Evolutionary conservation across 2,329 filamentous ascomycete genomes (phyloP), one percentile per base, ranked within the genome.

Genomic region (Monosporascus sp.): DNA sequence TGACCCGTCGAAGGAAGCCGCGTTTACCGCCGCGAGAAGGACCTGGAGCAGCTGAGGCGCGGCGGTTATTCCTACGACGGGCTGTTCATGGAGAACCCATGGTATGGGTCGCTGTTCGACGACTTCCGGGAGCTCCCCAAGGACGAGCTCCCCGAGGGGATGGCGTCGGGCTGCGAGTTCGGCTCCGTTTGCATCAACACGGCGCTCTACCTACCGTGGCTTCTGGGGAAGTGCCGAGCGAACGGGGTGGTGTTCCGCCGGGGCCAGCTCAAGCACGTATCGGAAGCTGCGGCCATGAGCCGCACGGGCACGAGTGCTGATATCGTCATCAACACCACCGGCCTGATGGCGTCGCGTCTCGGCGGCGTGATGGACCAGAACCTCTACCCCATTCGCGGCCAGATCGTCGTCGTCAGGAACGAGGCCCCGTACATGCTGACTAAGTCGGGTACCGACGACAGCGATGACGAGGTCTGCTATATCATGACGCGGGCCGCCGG

Each of bases 171-270:
- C 24, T 88, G 83, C 49, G 77, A 80, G 52, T 96, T 94, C 70
- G 90, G 83, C 7, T 93, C 89, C 1, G 86, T 96, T 41, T 97
- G 92, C 73, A 93, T 97, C 69, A 97, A 97, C 73, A 90, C 90
- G 0, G 84, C 88, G 43, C 73, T 97, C 54, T 97, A 97, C 72
- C 83, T 97, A 2, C 84, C 90, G 4, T 97, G 89, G 84, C 84
- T 97, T 0, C 76, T 89, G 0, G 88, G 89, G 0, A 86, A 94
- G 72, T 95, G 90, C 68, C 78, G 88, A 27, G 84, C 83, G 61
- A 82, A 84, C 53, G 89, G 90, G 27, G 87, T 89, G 7, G 75
- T 83, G 1, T 75, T 93, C 64, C 81, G 82, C 62, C 82, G 90
- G 20, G 83, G 73, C 3, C 69, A 80, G 1, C 71, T 92, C 47